phyloP scores from a whole-genome alignment of 2,329 filamentous ascomycete genomes.

The Calonectria montana region DNA sequence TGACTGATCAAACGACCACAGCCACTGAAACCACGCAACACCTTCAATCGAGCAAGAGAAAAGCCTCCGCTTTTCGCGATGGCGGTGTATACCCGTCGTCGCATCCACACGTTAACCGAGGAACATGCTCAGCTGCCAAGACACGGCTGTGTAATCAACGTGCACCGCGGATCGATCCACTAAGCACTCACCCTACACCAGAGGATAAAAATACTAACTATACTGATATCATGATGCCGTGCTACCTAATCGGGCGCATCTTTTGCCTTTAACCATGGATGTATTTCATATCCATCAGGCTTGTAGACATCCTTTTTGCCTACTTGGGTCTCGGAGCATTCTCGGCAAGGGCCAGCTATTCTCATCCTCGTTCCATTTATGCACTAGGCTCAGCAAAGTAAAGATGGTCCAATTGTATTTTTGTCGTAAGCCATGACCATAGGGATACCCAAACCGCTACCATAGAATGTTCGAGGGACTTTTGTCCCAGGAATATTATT shows the following conservation, averaged over 20 bases:
- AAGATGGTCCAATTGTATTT: too few relatives aligned
- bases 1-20: background rate
- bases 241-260: too few relatives aligned
- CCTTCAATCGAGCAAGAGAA: background rate
- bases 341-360: too few relatives aligned
- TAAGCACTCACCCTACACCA: background rate
- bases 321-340: too few relatives aligned
- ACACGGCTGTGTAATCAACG: background rate
- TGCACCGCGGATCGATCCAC: background rate
- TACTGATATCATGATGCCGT: background rate
- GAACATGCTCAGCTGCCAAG: background rate
- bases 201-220: background rate
- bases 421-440: too few relatives aligned
- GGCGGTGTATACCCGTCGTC: background rate
- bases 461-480: too few relatives aligned
- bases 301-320: too few relatives aligned
- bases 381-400: too few relatives aligned
- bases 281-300: background rate
- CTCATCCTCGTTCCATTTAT: too few relatives aligned
- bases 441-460: too few relatives aligned
- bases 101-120: conserved; percentile 2
- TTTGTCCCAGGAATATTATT: too few relatives aligned
- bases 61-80: background rate
- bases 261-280: background rate
- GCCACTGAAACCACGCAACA: background rate